Percentiles rank a stretch among this genome's conserved stretches.
Evolutionary conservation across 2,329 filamentous ascomycete species (phyloP).

Genomic region (Penicillium hordei): DNA sequence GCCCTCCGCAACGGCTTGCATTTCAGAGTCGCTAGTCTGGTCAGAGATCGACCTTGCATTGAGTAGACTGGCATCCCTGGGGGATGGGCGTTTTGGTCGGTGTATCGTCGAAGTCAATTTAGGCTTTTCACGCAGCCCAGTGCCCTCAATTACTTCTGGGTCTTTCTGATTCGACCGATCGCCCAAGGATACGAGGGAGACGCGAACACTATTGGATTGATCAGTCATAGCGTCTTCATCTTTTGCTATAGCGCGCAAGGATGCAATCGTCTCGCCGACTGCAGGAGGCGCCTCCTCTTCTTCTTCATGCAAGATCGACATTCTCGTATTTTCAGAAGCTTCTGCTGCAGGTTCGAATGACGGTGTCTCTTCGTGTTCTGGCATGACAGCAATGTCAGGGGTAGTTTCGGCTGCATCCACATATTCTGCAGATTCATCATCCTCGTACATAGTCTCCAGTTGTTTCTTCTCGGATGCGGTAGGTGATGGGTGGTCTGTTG

Average conservation of each 20-base stretch:
- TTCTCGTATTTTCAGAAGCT: slow-evolving; percentile 16
- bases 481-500: slow-evolving; percentile 23
- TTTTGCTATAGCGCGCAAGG: slow-evolving; percentile 21
- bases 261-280: slow-evolving; percentile 17
- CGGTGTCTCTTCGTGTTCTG: slow-evolving; percentile 10
- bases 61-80: slow-evolving; percentile 24
- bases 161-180: slow-evolving; percentile 21
- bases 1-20: slow-evolving; percentile 20
- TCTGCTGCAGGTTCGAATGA: slow-evolving; percentile 11
- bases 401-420: slow-evolving; percentile 23
- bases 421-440: slow-evolving; percentile 30
- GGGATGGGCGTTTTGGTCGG: slow-evolving; percentile 33
- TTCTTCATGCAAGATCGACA: slow-evolving; percentile 24
- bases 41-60: slow-evolving; percentile 26
- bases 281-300: slow-evolving; percentile 22
- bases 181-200: slow-evolving; percentile 23
- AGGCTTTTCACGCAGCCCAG: slow-evolving; percentile 33
- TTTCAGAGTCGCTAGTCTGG: slow-evolving; percentile 23
- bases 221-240: slow-evolving; percentile 21
- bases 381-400: slow-evolving; percentile 22
- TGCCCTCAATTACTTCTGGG: slow-evolving; percentile 35
- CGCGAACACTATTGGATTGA: slow-evolving; percentile 21
- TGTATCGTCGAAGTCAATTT: slow-evolving; percentile 28
- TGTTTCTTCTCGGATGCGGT: slow-evolving; percentile 30
- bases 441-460: slow-evolving; percentile 43